Conservation (phyloP, 345 rosid species). For the Arabidopsis thaliana region DNA sequence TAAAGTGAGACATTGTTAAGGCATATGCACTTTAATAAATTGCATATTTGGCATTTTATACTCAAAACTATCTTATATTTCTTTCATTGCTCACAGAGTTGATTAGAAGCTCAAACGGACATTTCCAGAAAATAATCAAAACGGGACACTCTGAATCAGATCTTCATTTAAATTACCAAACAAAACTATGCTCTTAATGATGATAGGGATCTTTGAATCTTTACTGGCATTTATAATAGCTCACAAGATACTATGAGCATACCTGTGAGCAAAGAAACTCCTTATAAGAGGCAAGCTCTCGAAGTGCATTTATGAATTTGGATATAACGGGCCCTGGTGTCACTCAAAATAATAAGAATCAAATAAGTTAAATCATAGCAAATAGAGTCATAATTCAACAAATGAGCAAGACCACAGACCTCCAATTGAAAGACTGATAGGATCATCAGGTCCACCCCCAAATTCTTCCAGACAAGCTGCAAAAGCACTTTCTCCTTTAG, state of each 20-base stretch:
- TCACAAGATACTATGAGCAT: constrained; percentile 44
- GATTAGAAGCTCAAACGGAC: constrained; percentile 1
- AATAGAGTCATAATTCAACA: not conserved
- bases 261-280: constrained; percentile 93
- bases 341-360: constrained; percentile 20
- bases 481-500: constrained; percentile 65
- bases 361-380: not conserved
- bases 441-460: constrained; percentile 91
- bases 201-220: constrained; percentile 12
- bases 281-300: constrained; percentile 81
- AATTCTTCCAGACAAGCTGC: constrained; percentile 80
- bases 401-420: constrained; percentile 45
- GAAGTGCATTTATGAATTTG: constrained; percentile 76
- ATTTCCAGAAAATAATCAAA: constrained; percentile 9
- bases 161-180: constrained; percentile 1
- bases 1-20: constrained; percentile 3
- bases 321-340: constrained; percentile 76
- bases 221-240: not conserved
- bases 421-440: constrained; percentile 89
- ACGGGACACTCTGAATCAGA: not conserved
- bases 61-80: not conserved
- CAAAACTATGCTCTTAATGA: constrained; percentile 8
- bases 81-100: not conserved
- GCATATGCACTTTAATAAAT: not conserved
- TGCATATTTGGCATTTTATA: not conserved